Base-by-base conservation (phyloP, 2,329 filamentous ascomycete genomes). In the Didymella glomerata region DNA sequence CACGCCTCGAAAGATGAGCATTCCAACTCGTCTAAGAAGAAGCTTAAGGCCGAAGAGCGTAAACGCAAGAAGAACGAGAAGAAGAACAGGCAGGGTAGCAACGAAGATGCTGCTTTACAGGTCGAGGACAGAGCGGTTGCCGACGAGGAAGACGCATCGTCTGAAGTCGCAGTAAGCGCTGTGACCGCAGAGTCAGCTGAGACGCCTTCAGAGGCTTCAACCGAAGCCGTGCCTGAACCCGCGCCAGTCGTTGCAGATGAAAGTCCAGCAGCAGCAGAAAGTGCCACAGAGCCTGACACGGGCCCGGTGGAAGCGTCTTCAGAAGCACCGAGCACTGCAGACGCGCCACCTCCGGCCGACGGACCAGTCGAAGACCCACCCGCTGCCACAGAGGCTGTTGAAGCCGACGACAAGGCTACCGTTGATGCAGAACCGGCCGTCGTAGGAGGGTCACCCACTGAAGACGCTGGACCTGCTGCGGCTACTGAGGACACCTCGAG, bases 11-110 rank as follows among this genome's bases (percentile, higher is more conserved):
- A 62, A 27, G 56, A 66, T 2, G 63, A 62, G 9, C 45, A 48
- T 28, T 34, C 61, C 4, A 41, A 60, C 36, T 47, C 56, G 10
- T 54, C 54, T 3, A 65, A 71, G 54, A 69, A 68, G 48, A 76
- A 69, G 54, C 53, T 51, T 20, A 69, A 70, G 51, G 46, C 62
- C 3, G 70, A 71, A 0, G 71, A 73, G 30, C 63, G 67, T 20
- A 70, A 68, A 32, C 69, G 65, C 57, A 72, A 67, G 63, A 75
- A 68, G 42, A 47, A 64, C 16, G 47, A 48, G 55, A 50, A 54
- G 32, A 71, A 42, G 63, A 64, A 14, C 64, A 70, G 46, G 61
- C 69, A 34, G 68, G 65, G 48, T 60, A 68, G 49, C 50, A 60
- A 42, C 20, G 41, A 54, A 5, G 42, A 50, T 5, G 32, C 34